Evolutionary conservation across 495 filamentous ascomycete species (phyloP).

Genomic region (Penicillium turbatum): DNA sequence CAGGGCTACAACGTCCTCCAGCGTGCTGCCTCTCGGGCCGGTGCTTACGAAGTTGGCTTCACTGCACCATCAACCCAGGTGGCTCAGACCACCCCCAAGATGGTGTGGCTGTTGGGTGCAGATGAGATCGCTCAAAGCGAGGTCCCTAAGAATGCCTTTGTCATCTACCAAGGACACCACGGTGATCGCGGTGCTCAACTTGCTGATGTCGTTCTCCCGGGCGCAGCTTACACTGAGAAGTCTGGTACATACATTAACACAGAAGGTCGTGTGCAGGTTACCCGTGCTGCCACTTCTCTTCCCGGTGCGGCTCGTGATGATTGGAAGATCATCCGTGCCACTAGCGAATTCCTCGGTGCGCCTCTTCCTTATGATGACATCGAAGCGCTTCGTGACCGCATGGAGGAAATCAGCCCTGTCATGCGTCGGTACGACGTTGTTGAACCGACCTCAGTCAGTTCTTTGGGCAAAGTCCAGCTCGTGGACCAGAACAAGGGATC

Average conservation of each 20-base stretch:
- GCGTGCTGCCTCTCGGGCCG: conserved; percentile 81
- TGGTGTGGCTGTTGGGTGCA: conserved; percentile 94
- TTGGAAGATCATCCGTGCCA: conserved; percentile 96
- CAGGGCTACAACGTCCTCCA: conserved; percentile 97
- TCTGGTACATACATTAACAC: conserved; percentile 96
- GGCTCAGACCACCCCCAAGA: conserved; percentile 79
- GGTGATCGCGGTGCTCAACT: conserved; percentile 89
- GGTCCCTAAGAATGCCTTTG: conserved; percentile 89
- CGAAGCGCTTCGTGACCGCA: conserved; percentile 77
- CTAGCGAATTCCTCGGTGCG: conserved; percentile 81
- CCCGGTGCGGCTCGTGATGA: conserved; percentile 89
- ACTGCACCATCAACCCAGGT: conserved; percentile 73
- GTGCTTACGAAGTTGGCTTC: conserved; percentile 94
- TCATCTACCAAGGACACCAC: conserved; percentile 97
- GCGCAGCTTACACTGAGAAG: conserved; percentile 95
- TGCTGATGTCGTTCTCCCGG: conserved; percentile 90
- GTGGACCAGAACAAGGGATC: conserved; percentile 91
- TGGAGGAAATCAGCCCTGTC: conserved; percentile 90
- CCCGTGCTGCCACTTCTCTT: conserved; percentile 76
- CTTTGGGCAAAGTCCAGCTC: conserved; percentile 83
- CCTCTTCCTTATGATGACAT: conserved; percentile 92
- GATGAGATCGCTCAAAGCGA: conserved; percentile 79
- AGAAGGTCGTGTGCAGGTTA: conserved; percentile 91
- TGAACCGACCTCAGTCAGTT: conserved; percentile 65
- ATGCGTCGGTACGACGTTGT: conserved; percentile 86